phyloP scores from a whole-genome alignment of 2,329 filamentous ascomycete genomes.

The Phyllosticta paracitricarpa region DNA sequence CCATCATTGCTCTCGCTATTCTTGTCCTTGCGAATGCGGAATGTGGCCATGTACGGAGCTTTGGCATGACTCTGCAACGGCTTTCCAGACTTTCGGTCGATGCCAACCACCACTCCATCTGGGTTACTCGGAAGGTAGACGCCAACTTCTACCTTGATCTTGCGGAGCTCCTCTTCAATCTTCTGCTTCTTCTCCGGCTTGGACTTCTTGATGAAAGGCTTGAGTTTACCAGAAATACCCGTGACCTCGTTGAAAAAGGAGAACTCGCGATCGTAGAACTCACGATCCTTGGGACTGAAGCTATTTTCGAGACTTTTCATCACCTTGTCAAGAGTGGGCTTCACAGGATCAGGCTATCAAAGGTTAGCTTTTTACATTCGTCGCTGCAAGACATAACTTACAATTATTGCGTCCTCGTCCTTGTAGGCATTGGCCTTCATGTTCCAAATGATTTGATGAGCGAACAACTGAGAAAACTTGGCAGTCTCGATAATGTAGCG shows the following conservation, averaged over 20 bases:
- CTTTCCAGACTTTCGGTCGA: constrained; percentile 95
- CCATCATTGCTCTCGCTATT: constrained; percentile 36
- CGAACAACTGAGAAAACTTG: constrained; percentile 94
- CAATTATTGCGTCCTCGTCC: constrained; percentile 81
- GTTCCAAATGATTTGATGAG: constrained; percentile 99
- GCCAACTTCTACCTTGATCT: constrained; percentile 93
- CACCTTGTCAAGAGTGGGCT: constrained; percentile 85
- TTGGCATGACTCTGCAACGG: constrained; percentile 97
- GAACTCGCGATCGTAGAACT: constrained; percentile 91
- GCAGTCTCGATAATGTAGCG: constrained; percentile 95
- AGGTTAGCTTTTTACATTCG: constrained; percentile 5
- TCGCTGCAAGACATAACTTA: constrained; percentile 34
- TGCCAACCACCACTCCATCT: constrained; percentile 92
- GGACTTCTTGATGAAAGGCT: constrained; percentile 73
- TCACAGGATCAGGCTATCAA: constrained; percentile 72
- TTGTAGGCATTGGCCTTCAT: constrained; percentile 99
- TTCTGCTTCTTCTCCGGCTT: constrained; percentile 99
- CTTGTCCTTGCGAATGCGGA: constrained; percentile 81
- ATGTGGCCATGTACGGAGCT: constrained; percentile 97
- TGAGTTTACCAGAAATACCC: constrained; percentile 86
- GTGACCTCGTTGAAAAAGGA: constrained; percentile 98
- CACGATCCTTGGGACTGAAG: constrained; percentile 68
- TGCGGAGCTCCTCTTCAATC: constrained; percentile 95
- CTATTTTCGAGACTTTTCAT: constrained; percentile 73
- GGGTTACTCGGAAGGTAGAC: constrained; percentile 97